Conservation (phyloP, 2,329 filamentous ascomycete species). For the Cordyceps cateniannulata region DNA sequence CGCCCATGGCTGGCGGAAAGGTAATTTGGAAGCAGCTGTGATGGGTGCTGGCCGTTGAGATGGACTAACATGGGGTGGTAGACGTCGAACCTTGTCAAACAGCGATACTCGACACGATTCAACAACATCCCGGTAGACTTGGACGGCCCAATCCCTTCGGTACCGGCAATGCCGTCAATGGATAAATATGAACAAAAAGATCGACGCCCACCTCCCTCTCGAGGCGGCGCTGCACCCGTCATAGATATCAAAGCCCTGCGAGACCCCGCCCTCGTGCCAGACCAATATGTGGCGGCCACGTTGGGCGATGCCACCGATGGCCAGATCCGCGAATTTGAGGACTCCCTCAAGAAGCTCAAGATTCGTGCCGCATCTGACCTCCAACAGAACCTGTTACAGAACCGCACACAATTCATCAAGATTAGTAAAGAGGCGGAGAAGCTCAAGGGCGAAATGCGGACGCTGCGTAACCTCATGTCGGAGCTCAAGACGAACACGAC, state of each 20-base stretch:
- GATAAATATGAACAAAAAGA: constrained; percentile 51
- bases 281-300: constrained; percentile 69
- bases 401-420: constrained; percentile 96
- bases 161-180: constrained; percentile 60
- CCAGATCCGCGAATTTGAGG: constrained; percentile 78
- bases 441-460: constrained; percentile 91
- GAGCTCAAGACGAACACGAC: constrained; percentile 78
- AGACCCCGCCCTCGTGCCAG: constrained; percentile 71
- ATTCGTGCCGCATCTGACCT: constrained; percentile 73
- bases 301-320: constrained; percentile 81
- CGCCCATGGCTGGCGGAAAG: constrained; percentile 50
- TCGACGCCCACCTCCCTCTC: constrained; percentile 47
- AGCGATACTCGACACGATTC: constrained; percentile 89
- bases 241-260: constrained; percentile 73
- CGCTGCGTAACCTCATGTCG: constrained; percentile 81
- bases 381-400: constrained; percentile 94
- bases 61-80: constrained; percentile 23
- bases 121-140: constrained; percentile 68
- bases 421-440: constrained; percentile 99
- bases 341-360: constrained; percentile 69
- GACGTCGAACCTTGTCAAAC: constrained; percentile 82
- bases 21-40: constrained; percentile 26
- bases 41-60: neutral
- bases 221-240: constrained; percentile 50
- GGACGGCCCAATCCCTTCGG: constrained; percentile 60